Conservation (phyloP, 352 stramenopile genomes). For the Phytophthora brassicae region DNA sequence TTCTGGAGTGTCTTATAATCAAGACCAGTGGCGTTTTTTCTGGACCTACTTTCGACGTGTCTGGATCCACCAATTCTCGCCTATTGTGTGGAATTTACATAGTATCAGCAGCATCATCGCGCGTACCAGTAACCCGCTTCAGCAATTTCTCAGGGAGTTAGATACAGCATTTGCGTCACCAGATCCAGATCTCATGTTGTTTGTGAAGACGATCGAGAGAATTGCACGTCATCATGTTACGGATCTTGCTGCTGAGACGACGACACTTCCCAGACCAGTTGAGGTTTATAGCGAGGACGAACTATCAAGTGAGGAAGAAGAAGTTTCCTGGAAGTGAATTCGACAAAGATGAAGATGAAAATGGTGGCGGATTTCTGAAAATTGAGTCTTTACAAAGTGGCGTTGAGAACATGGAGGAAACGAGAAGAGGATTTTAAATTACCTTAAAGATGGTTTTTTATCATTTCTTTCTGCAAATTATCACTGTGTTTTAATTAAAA, state of each 20-base stretch:
- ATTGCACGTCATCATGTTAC: constrained; percentile 19
- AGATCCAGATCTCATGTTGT: constrained; percentile 11
- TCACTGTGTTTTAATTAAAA: too few relatives aligned
- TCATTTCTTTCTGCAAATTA: too few relatives aligned
- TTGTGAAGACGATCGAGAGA: constrained; percentile 21
- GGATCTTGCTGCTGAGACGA: constrained; percentile 21
- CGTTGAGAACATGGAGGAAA: neutral
- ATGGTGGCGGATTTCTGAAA: neutral
- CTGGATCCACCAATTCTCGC: constrained; percentile 18
- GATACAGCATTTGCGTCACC: constrained; percentile 13
- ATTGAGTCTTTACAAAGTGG: neutral
- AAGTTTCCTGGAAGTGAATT: constrained; percentile 3
- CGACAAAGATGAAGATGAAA: neutral
- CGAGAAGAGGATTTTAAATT: neutral
- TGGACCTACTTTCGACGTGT: constrained; percentile 21
- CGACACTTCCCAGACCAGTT: constrained; percentile 7
- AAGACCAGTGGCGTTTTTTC: constrained; percentile 19
- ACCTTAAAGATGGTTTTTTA: too few relatives aligned
- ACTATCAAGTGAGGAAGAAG: constrained; percentile 5
- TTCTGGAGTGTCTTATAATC: constrained; percentile 7
- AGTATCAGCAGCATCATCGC: constrained; percentile 9
- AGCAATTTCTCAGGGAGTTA: constrained; percentile 17
- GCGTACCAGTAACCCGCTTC: constrained; percentile 25
- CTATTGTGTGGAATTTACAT: constrained; percentile 26
- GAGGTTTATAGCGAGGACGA: constrained; percentile 10